Base-by-base conservation (phyloP, 768 basidiomycete species). In the Russula compacta region DNA sequence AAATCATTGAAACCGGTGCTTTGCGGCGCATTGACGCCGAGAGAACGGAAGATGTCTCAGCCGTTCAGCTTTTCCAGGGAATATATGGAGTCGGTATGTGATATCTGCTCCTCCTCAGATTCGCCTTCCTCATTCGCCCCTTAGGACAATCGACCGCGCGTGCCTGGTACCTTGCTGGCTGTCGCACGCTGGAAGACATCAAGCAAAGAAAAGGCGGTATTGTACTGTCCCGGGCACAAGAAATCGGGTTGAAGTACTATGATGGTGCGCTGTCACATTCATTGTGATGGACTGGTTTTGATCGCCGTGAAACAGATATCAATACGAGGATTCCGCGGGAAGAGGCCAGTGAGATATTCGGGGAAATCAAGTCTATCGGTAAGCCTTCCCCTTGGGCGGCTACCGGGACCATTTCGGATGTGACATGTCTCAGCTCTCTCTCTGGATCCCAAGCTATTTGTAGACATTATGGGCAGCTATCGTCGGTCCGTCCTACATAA, bases 401-500 rank as follows among this genome's bases (percentile, higher is more conserved):
- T 15, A 15, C 36, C 4, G 52, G 15, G 38, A 49, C 10, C 6
- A 10, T 15, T 11, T 15, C 33, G 19, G 19, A 40, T n/a, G 49
- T 59, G 50, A 52, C 61, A 15, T 63, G 40, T 50, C 19, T 47
- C 63, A 92, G 92, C 90, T 2, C 77, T 88, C 10, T 73, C 72
- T 1, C 77, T 95, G 36, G 93, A 95, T 68, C 73, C 81, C 6
- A 80, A 81, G 55, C 69, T 95, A 29, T 84, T 81, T 67, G 73
- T 97, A 10, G 85, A 93, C 53, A 86, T 95, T 51, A 95, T 95
- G 94, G 95, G 94, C 1, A 92, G 90, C 64, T 98, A 86, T 71
- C 75, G 94, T 67, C 79, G 90, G 87, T 82, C 64, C 53, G 67
- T 63, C 19, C 46, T 53, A 6, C 62, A 44, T 8, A 24, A n/a